Evolutionary conservation across 2,329 filamentous ascomycete genomes (phyloP).

Genomic region (Neurospora crassa): DNA sequence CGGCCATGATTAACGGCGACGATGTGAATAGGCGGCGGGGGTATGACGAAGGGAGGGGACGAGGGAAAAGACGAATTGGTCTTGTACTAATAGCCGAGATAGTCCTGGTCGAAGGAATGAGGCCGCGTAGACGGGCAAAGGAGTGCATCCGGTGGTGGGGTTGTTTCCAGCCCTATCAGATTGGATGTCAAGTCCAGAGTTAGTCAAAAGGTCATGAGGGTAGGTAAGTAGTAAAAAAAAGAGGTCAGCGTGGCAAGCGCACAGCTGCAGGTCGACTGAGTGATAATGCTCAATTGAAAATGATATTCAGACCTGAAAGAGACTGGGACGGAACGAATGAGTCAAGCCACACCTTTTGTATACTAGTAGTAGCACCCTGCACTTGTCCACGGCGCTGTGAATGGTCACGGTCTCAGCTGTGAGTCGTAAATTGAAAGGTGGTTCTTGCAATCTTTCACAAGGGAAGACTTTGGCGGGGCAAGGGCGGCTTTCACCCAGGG

Average conservation of each 20-base stretch:
- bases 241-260: slow-evolving; percentile 14
- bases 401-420: background rate
- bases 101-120: slow-evolving; percentile 6
- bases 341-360: background rate
- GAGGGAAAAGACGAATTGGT: slow-evolving; percentile 7
- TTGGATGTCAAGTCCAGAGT: background rate
- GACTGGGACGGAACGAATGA: background rate
- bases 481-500: background rate
- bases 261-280: no score
- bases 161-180: background rate
- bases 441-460: background rate
- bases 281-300: no score
- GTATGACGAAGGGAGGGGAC: slow-evolving; percentile 6
- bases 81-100: slow-evolving; percentile 1
- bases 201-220: slow-evolving; percentile 7
- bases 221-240: slow-evolving; percentile 2
- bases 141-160: slow-evolving; percentile 12
- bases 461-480: background rate
- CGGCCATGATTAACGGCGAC: slow-evolving; percentile 33
- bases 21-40: slow-evolving; percentile 2
- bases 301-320: background rate
- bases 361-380: background rate
- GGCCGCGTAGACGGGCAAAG: slow-evolving; percentile 5
- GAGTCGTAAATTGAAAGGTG: background rate
- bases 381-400: background rate